Percentiles rank a stretch among this genome's conserved stretches.
Conservation (phyloP, 1,139 yeast species). For the Diutina siamensis region DNA sequence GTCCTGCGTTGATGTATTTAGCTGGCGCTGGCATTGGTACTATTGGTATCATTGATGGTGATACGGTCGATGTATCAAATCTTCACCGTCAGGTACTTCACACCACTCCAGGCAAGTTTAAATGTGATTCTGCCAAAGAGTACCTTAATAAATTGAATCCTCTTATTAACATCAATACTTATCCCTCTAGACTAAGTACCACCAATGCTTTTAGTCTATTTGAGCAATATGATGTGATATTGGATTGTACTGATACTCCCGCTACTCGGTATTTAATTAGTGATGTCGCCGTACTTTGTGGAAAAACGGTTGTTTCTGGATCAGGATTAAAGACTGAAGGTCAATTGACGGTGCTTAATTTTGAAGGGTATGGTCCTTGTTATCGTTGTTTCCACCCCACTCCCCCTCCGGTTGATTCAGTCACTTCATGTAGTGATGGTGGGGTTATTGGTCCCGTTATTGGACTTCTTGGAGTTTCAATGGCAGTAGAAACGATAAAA, state of each 20-base stretch:
- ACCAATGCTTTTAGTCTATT: constrained; percentile 56
- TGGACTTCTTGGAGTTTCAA: constrained; percentile 78
- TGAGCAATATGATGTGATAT: constrained; percentile 53
- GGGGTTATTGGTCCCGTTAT: constrained; percentile 96
- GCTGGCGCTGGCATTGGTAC: constrained; percentile 83
- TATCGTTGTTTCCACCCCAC: constrained; percentile 86
- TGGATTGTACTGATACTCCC: constrained; percentile 96
- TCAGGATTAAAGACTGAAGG: constrained; percentile 91
- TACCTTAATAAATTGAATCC: constrained; percentile 55
- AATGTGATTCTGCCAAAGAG: constrained; percentile 66
- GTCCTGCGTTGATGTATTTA: constrained; percentile 79
- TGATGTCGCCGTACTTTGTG: constrained; percentile 65
- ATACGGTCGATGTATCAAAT: constrained; percentile 72
- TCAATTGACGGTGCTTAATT: constrained; percentile 70
- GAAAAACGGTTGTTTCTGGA: constrained; percentile 75
- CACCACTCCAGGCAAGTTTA: constrained; percentile 51
- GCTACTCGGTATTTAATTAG: constrained; percentile 76
- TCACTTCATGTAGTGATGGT: constrained; percentile 83
- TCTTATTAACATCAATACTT: constrained; percentile 40
- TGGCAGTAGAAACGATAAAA: constrained; percentile 83
- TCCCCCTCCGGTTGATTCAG: constrained; percentile 80
- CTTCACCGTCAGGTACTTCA: constrained; percentile 86
- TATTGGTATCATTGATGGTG: constrained; percentile 82
- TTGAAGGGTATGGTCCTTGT: constrained; percentile 67
- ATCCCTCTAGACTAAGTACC: constrained; percentile 39